Evolutionary conservation across 306 rosid species (phyloP).

Genomic region (Purshia tridentata): DNA sequence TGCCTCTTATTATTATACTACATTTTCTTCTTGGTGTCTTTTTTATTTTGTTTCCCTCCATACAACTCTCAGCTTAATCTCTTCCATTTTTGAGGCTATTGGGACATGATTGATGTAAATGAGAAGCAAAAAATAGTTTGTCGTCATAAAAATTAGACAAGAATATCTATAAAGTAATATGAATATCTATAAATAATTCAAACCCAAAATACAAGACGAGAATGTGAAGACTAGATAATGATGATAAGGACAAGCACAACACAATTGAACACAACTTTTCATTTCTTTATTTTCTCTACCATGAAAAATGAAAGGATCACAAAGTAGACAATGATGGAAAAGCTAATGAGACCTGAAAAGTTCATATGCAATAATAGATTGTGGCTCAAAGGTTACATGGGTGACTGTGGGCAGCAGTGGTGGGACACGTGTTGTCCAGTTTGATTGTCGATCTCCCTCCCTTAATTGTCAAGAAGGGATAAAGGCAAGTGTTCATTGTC

Average conservation of each 20-base stretch:
- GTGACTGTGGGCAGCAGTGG: no score
- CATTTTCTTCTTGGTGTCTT: background rate
- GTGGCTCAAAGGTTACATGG: background rate
- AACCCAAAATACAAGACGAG: background rate
- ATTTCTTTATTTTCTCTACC: background rate
- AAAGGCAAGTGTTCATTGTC: no score
- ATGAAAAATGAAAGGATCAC: background rate
- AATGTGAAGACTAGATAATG: no score
- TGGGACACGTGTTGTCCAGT: background rate
- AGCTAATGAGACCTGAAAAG: background rate
- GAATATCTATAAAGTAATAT: background rate
- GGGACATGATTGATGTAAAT: background rate
- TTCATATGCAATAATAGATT: background rate
- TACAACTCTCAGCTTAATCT: background rate
- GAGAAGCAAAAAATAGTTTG: background rate
- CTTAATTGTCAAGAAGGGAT: no score
- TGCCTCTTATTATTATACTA: background rate
- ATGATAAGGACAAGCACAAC: no score
- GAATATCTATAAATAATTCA: no score
- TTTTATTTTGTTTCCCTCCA: background rate
- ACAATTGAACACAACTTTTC: no score
- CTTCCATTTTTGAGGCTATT: background rate
- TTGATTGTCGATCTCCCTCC: background rate
- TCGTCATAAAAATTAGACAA: background rate
- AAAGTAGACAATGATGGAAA: background rate